A percentile compares a stretch with the other conserved stretches of the same genome.
phyloP scores from a whole-genome alignment of 1,139 yeast genomes.

The Diutina siamensis region DNA sequence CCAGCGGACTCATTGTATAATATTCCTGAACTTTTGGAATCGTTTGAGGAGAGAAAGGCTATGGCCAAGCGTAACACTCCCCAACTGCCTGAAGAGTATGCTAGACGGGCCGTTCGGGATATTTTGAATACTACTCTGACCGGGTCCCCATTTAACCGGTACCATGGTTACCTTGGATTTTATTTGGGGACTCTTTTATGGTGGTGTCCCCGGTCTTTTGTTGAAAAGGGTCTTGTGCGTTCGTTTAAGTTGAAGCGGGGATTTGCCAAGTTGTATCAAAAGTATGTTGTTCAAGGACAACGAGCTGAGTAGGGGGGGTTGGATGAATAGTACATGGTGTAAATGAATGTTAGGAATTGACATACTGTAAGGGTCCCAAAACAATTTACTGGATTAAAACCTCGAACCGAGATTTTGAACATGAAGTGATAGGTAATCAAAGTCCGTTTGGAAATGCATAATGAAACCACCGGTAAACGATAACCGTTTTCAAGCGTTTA shows the following conservation, averaged over 20 bases:
- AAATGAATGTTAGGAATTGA: background rate
- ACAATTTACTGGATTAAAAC: too few species aligned
- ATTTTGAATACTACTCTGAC: constrained; percentile 27
- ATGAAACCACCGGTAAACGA: too few species aligned
- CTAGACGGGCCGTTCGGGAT: constrained; percentile 41
- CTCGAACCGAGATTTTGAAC: too few species aligned
- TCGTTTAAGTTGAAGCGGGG: constrained; percentile 36
- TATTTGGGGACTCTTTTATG: constrained; percentile 22
- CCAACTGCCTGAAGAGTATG: constrained; percentile 45
- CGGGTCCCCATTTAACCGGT: constrained; percentile 30
- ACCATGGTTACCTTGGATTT: constrained; percentile 43
- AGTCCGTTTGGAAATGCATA: too few species aligned
- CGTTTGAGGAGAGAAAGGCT: constrained; percentile 40
- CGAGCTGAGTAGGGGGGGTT: constrained; percentile 9
- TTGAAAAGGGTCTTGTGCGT: constrained; percentile 31
- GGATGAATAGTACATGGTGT: constrained; percentile 1
- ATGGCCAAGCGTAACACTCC: constrained; percentile 56
- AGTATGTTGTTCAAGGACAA: constrained; percentile 14
- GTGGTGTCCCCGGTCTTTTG: constrained; percentile 37
- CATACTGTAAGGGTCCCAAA: too few species aligned
- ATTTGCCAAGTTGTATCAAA: constrained; percentile 14
- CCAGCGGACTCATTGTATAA: constrained; percentile 46
- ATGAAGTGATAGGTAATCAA: too few species aligned
- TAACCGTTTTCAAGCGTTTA: too few species aligned
- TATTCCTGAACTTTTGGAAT: constrained; percentile 37